A percentile compares a stretch with the other conserved stretches of the same genome.
Evolutionary conservation across 768 basidiomycete species (phyloP).

Genomic region (Cyclocybe cylindracea): DNA sequence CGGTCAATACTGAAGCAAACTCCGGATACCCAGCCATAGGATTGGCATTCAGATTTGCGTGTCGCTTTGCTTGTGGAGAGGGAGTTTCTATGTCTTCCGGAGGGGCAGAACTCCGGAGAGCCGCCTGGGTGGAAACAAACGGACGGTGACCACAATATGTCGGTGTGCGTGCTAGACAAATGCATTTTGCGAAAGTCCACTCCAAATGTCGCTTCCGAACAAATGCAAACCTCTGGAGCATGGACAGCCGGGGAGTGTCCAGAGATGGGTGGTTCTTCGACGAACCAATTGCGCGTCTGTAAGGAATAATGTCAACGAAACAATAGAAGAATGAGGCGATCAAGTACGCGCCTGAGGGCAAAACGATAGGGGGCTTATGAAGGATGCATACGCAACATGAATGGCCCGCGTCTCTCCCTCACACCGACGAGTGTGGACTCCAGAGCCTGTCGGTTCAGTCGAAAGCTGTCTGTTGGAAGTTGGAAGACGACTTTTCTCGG

Average conservation of each 20-base stretch:
- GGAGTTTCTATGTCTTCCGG: neutral
- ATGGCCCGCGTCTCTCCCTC: too few species aligned
- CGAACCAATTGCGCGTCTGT: neutral
- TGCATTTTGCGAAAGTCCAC: conserved; percentile 27
- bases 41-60: neutral
- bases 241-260: conserved; percentile 57
- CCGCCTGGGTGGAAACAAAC: neutral
- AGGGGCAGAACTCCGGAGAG: conserved; percentile 1
- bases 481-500: too few species aligned
- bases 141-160: conserved; percentile 8
- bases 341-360: too few species aligned
- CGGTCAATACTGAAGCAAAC: conserved; percentile 12
- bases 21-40: conserved; percentile 8
- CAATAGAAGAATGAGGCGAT: too few species aligned
- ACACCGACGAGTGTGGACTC: too few species aligned
- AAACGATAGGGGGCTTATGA: too few species aligned
- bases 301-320: neutral
- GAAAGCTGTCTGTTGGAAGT: too few species aligned
- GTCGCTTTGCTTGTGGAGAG: neutral
- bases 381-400: too few species aligned
- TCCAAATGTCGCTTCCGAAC: conserved; percentile 55
- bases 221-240: conserved; percentile 67
- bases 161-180: conserved; percentile 8
- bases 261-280: conserved; percentile 7
- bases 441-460: too few species aligned